A percentile compares a stretch with the other conserved stretches of the same genome.
Conservation (phyloP, 306 rosid genomes). For the Fagus sylvatica region DNA sequence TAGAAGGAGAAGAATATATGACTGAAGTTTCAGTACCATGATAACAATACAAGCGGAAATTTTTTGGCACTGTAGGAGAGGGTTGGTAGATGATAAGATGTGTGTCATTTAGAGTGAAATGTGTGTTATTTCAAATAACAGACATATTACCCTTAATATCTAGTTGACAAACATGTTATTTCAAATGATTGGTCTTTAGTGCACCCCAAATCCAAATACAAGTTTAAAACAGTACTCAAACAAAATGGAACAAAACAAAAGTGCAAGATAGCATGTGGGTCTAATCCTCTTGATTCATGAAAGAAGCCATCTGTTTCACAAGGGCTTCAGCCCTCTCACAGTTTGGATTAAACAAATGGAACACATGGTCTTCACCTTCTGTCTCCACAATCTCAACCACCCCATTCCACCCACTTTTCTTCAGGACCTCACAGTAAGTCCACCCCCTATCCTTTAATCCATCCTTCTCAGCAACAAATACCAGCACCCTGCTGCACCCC, state of each 20-base stretch:
- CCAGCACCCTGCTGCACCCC: constrained; percentile 33
- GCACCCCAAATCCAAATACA: too few species aligned
- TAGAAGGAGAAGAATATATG: too few species aligned
- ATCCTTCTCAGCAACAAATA: constrained; percentile 45
- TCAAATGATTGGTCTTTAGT: too few species aligned
- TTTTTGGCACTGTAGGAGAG: too few species aligned
- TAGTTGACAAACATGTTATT: too few species aligned
- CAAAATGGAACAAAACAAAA: background rate
- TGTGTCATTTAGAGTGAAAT: too few species aligned
- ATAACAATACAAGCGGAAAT: too few species aligned
- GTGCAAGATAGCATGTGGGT: background rate
- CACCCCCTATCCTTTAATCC: constrained; percentile 27
- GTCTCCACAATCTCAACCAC: constrained; percentile 31
- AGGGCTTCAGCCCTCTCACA: constrained; percentile 4
- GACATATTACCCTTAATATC: too few species aligned
- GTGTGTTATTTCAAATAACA: too few species aligned
- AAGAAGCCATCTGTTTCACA: background rate
- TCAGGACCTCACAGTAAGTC: constrained; percentile 37
- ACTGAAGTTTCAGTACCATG: too few species aligned
- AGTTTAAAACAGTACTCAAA: too few species aligned
- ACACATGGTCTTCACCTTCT: constrained; percentile 40
- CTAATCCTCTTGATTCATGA: background rate
- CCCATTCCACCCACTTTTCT: constrained; percentile 47
- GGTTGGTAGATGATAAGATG: too few species aligned
- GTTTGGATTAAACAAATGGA: constrained; percentile 30